phyloP scores from a whole-genome alignment of 2,329 filamentous ascomycete genomes.

The Aureobasidium namibiae region DNA sequence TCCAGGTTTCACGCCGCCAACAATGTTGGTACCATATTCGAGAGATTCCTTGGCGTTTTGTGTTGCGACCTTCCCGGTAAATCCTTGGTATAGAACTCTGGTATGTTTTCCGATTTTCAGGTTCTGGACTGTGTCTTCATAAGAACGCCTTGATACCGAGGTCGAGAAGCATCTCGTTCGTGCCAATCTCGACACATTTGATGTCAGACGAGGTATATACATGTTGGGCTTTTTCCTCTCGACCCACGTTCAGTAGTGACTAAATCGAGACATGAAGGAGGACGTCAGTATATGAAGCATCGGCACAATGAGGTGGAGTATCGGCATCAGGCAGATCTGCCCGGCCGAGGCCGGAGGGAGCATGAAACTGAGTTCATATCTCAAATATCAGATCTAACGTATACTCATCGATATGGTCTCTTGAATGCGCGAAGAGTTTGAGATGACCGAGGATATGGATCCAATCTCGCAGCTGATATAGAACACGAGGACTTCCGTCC shows the following conservation, averaged over 20 bases:
- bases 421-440: too few relatives aligned
- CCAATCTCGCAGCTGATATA: neutral
- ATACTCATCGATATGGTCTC: neutral
- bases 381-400: neutral
- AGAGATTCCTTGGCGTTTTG: conserved; percentile 69
- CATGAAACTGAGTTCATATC: neutral
- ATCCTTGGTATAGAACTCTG: conserved; percentile 61
- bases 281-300: neutral
- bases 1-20: conserved; percentile 68
- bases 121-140: conserved; percentile 56
- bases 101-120: conserved; percentile 60
- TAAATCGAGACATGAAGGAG: too few relatives aligned
- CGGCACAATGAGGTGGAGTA: neutral
- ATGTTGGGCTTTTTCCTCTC: neutral
- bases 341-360: neutral
- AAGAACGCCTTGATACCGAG: conserved; percentile 29
- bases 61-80: conserved; percentile 62
- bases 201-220: neutral
- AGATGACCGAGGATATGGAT: neutral
- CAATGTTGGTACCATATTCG: conserved; percentile 70
- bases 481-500: too few relatives aligned
- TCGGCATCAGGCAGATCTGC: neutral
- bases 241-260: neutral
- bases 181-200: neutral
- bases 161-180: conserved; percentile 22